Percentiles rank a stretch among this genome's conserved stretches.
Conservation (phyloP, 768 basidiomycete species). For the Amanita molliuscula region DNA sequence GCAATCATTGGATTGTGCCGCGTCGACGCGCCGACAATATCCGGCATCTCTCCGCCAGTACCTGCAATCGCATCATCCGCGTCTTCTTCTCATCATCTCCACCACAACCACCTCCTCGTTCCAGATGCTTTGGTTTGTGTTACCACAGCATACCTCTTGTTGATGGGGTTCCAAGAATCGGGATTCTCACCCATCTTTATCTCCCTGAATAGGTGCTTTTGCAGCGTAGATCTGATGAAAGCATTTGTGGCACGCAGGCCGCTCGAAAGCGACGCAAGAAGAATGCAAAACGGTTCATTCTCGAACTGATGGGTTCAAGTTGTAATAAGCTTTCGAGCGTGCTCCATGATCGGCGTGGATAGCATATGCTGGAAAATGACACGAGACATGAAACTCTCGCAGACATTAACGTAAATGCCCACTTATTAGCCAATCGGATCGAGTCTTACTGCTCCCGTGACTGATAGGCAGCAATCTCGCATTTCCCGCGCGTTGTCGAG, state of each 20-base stretch:
- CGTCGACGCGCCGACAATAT: constrained; percentile 20
- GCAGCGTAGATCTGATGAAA: constrained; percentile 68
- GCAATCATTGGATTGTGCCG: constrained; percentile 64
- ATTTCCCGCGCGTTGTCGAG: constrained; percentile 51
- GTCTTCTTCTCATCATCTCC: constrained; percentile 24
- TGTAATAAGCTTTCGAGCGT: constrained; percentile 66
- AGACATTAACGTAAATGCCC: constrained; percentile 15
- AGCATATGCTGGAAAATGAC: constrained; percentile 51
- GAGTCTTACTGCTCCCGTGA: constrained; percentile 51
- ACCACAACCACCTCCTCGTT: constrained; percentile 22
- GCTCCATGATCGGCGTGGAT: constrained; percentile 59
- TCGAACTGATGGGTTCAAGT: constrained; percentile 80
- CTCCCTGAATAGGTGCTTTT: constrained; percentile 77
- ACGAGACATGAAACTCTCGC: not conserved
- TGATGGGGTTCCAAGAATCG: too few species aligned
- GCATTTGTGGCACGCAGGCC: constrained; percentile 63
- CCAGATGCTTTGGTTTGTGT: too few species aligned
- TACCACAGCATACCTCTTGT: constrained; percentile 45
- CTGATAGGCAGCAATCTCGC: constrained; percentile 59
- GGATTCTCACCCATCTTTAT: constrained; percentile 58
- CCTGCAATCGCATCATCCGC: constrained; percentile 19
- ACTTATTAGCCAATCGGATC: constrained; percentile 75
- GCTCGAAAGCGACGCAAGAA: constrained; percentile 62
- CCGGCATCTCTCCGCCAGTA: constrained; percentile 5
- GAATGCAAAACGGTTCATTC: constrained; percentile 74